These are phyloP conservation scores for Phialophora verrucosa DNA, from an alignment of 2,329 filamentous ascomycete species.

Conservation along the genomic window DNA sequence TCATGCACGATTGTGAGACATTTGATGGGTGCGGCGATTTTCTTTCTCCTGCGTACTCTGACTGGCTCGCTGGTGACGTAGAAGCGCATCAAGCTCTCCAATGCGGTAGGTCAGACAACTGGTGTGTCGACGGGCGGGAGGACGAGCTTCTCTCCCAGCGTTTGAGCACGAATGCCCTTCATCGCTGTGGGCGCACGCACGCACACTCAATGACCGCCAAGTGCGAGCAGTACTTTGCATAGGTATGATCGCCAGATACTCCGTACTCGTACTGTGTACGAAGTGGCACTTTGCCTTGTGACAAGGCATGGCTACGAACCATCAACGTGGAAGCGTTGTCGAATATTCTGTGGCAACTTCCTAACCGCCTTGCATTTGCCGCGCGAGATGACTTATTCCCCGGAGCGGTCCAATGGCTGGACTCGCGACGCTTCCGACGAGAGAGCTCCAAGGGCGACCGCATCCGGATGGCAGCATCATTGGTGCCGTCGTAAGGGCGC, in stretches of 20 bases:
- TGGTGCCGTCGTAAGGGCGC: conserved; percentile 29
- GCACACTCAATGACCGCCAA: no score
- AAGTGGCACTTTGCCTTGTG: not conserved
- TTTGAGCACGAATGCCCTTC: not conserved
- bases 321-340: conserved; percentile 18
- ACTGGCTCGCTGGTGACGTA: conserved; percentile 20
- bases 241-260: not conserved
- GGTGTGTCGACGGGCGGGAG: not conserved
- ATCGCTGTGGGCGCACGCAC: conserved; percentile 1
- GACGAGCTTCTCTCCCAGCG: not conserved
- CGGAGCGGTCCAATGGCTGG: conserved; percentile 22
- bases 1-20: conserved; percentile 25
- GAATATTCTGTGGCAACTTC: conserved; percentile 27
- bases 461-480: conserved; percentile 19
- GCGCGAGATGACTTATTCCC: conserved; percentile 17
- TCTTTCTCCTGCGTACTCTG: conserved; percentile 3
- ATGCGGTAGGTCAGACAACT: conserved; percentile 17
- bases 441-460: conserved; percentile 5
- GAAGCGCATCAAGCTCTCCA: conserved; percentile 19
- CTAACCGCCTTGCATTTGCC: conserved; percentile 21
- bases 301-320: not conserved
- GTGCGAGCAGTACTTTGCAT: no score
- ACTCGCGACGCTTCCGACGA: not conserved
- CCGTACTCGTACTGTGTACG: no score
- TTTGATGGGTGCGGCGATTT: conserved; percentile 13